Percentiles rank a stretch among this genome's conserved stretches.
Evolutionary conservation across 768 basidiomycete genomes (phyloP).

Genomic region (Termitomyces titanicus): DNA sequence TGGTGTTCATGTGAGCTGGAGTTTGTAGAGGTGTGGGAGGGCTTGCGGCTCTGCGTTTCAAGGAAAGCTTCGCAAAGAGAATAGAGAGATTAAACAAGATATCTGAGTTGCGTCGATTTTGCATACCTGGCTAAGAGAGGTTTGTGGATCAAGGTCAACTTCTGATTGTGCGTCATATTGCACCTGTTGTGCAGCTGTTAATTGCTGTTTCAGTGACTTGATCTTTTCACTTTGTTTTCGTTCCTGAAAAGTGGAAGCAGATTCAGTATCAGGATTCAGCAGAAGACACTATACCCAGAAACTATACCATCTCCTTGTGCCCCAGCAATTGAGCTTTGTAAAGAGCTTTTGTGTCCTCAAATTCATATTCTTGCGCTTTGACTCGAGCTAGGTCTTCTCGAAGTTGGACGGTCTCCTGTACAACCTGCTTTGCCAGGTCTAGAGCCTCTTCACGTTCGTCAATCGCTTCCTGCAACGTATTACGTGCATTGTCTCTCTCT

Average conservation of each 20-base stretch:
- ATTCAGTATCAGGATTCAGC: neutral
- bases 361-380: constrained; percentile 18
- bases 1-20: neutral
- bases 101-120: no score
- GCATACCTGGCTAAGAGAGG: constrained; percentile 1
- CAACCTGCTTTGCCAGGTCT: constrained; percentile 23
- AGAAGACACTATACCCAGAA: neutral
- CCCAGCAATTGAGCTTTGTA: constrained; percentile 28
- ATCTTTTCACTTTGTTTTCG: constrained; percentile 8
- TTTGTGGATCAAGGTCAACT: constrained; percentile 1
- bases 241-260: neutral
- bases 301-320: constrained; percentile 6
- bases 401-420: constrained; percentile 19
- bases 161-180: neutral
- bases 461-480: constrained; percentile 13
- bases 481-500: constrained; percentile 19
- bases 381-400: constrained; percentile 13
- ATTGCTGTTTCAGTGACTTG: constrained; percentile 10
- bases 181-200: constrained; percentile 12
- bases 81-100: neutral
- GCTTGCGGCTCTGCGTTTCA: neutral
- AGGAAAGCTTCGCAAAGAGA: neutral
- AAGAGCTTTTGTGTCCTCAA: constrained; percentile 26
- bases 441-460: constrained; percentile 26
- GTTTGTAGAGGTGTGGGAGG: neutral